These are phyloP conservation scores for Naematelia aurantialba DNA, from an alignment of 768 basidiomycete species.

Conservation along the genomic window DNA sequence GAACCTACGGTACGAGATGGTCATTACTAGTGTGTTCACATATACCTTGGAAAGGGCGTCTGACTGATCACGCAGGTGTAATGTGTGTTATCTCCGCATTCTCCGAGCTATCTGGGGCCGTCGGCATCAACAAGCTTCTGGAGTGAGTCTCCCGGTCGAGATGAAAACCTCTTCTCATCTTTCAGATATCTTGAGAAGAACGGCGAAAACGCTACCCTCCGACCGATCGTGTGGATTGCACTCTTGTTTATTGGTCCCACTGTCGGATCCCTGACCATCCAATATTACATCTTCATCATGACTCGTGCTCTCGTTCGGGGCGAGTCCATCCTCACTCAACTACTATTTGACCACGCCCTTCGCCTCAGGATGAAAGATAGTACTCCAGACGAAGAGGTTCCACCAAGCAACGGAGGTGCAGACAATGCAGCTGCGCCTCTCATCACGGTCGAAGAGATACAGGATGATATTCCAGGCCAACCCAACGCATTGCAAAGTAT, in stretches of 20 bases:
- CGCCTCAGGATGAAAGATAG: constrained; percentile 61
- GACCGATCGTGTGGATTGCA: constrained; percentile 68
- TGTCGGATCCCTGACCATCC: constrained; percentile 52
- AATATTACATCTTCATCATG: constrained; percentile 55
- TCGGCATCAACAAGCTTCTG: constrained; percentile 53
- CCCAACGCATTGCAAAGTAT: not conserved
- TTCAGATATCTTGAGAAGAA: constrained; percentile 57
- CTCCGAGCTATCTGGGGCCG: constrained; percentile 50
- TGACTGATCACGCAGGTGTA: constrained; percentile 10
- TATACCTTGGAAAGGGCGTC: not conserved
- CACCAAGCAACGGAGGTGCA: constrained; percentile 10
- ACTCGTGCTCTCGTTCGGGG: constrained; percentile 56
- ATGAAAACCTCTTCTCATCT: not conserved
- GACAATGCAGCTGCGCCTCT: constrained; percentile 3
- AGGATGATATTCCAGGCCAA: constrained; percentile 7
- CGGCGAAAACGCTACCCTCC: constrained; percentile 55
- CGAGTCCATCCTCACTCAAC: constrained; percentile 59
- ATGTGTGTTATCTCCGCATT: constrained; percentile 29
- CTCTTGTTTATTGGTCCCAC: constrained; percentile 52
- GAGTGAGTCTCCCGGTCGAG: constrained; percentile 42
- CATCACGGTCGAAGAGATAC: constrained; percentile 26
- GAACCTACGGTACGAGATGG: constrained; percentile 23
- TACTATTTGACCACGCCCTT: constrained; percentile 81
- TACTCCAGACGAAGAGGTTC: constrained; percentile 32
- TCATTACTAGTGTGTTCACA: constrained; percentile 18